A percentile compares a stretch with the other conserved stretches of the same genome.
These are phyloP conservation scores for Mycogone perniciosa DNA, from an alignment of 2,329 filamentous ascomycete species.

Conservation along the genomic window DNA sequence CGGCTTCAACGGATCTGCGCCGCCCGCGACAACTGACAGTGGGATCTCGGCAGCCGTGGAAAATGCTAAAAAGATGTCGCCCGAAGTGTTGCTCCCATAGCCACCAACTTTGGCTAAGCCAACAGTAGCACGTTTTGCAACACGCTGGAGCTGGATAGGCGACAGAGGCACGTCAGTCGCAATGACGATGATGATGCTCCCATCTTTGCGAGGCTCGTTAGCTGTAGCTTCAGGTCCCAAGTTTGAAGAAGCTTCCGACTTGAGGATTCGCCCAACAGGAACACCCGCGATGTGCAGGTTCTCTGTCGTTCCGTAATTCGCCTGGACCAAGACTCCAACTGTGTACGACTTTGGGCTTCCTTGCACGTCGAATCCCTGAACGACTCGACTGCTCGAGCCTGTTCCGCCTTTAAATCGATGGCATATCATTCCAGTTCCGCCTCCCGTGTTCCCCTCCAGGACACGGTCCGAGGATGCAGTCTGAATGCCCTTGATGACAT, in stretches of 20 bases:
- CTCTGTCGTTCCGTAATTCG: slow-evolving; percentile 55
- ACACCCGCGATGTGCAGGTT: slow-evolving; percentile 55
- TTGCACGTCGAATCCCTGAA: slow-evolving; percentile 37
- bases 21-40: slow-evolving; percentile 6
- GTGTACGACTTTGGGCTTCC: slow-evolving; percentile 41
- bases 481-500: slow-evolving; percentile 49
- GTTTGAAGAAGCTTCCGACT: slow-evolving; percentile 23
- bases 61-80: slow-evolving; percentile 62
- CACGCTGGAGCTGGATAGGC: slow-evolving; percentile 32
- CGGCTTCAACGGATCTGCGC: background rate
- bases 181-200: slow-evolving; percentile 30
- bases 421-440: slow-evolving; percentile 63
- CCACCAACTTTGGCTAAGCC: slow-evolving; percentile 56
- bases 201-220: slow-evolving; percentile 26
- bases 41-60: slow-evolving; percentile 51
- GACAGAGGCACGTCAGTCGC: slow-evolving; percentile 27
- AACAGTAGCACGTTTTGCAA: slow-evolving; percentile 56
- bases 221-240: slow-evolving; percentile 3
- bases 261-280: slow-evolving; percentile 53
- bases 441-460: slow-evolving; percentile 56
- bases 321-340: slow-evolving; percentile 56
- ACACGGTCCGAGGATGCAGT: slow-evolving; percentile 45
- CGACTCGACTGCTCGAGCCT: slow-evolving; percentile 52
- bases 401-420: slow-evolving; percentile 63
- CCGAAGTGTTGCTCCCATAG: slow-evolving; percentile 55